Percentiles rank a stretch among this genome's conserved stretches.
These are phyloP conservation scores for Metschnikowia matae DNA, from an alignment of 805 yeast species.

Conservation along the genomic window DNA sequence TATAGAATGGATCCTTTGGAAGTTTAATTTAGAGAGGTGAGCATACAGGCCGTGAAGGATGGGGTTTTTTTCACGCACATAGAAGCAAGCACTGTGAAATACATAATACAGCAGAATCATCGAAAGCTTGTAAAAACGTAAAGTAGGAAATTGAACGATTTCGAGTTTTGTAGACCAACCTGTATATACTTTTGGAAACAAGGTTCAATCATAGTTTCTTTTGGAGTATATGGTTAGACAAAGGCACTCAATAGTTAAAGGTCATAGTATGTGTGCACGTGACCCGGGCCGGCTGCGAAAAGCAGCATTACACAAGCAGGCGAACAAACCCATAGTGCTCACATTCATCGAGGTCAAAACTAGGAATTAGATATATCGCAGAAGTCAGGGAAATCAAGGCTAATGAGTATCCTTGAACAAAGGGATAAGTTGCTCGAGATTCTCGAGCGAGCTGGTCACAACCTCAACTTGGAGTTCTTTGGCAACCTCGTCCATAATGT, in stretches of 20 bases:
- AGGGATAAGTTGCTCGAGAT: slow-evolving; percentile 8
- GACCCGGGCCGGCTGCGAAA: slow-evolving; percentile 3
- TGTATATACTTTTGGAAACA: too few relatives aligned
- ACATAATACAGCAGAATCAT: background rate
- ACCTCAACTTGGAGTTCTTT: slow-evolving; percentile 9
- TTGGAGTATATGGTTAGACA: too few relatives aligned
- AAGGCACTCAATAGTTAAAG: too few relatives aligned
- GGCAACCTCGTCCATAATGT: slow-evolving; percentile 21
- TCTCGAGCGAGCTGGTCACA: slow-evolving; percentile 11
- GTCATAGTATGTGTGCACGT: background rate
- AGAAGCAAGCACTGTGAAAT: background rate
- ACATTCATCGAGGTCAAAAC: background rate
- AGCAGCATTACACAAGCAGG: slow-evolving; percentile 6
- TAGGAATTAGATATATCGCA: background rate
- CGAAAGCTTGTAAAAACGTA: too few relatives aligned
- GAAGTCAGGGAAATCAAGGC: background rate
- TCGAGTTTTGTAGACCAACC: too few relatives aligned
- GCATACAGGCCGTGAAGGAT: background rate
- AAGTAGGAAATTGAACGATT: too few relatives aligned
- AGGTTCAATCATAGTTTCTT: too few relatives aligned
- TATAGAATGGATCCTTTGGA: background rate
- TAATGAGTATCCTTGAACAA: slow-evolving; percentile 5
- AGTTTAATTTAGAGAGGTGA: background rate
- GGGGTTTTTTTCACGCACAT: background rate
- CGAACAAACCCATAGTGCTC: background rate